Percentiles rank a stretch among this genome's conserved stretches.
Conservation (phyloP, 1,284 basidiomycete species). For the Prillingera fragicola region DNA sequence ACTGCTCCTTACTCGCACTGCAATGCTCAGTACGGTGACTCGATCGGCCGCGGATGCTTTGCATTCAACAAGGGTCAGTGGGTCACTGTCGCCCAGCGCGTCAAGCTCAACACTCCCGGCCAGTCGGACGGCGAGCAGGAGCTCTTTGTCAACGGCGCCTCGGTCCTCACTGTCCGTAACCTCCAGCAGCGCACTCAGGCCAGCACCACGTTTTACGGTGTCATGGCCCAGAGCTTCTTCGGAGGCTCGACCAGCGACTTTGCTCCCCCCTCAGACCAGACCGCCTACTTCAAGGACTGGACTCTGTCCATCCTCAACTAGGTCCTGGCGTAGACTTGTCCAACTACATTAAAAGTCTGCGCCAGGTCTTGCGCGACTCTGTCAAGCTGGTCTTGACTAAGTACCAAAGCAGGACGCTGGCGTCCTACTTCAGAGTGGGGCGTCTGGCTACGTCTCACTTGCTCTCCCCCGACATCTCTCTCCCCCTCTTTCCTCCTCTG, state of each 20-base stretch:
- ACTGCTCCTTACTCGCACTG: constrained; percentile 28
- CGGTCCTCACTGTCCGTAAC: constrained; percentile 54
- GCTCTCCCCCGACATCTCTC: no score
- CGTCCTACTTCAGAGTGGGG: no score
- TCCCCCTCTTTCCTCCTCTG: no score
- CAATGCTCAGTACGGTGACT: constrained; percentile 42
- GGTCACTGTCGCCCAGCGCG: constrained; percentile 58
- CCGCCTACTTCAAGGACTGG: constrained; percentile 61
- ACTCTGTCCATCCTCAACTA: constrained; percentile 57
- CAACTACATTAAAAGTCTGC: no score
- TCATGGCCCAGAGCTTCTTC: constrained; percentile 67
- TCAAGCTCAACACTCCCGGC: constrained; percentile 58
- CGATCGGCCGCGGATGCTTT: constrained; percentile 67
- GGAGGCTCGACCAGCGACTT: constrained; percentile 49
- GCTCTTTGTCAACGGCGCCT: constrained; percentile 58
- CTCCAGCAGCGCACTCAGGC: constrained; percentile 53
- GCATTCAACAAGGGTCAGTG: constrained; percentile 59
- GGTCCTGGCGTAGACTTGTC: no score
- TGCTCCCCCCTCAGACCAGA: constrained; percentile 57
- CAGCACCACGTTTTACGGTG: constrained; percentile 55
- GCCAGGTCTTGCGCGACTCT: no score
- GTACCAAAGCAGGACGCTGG: no score
- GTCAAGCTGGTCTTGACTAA: no score
- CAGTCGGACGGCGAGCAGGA: constrained; percentile 52
- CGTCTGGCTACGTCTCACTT: no score